Base-by-base conservation (phyloP, 2,329 filamentous ascomycete species). In the Ceratocystis albifundus region DNA sequence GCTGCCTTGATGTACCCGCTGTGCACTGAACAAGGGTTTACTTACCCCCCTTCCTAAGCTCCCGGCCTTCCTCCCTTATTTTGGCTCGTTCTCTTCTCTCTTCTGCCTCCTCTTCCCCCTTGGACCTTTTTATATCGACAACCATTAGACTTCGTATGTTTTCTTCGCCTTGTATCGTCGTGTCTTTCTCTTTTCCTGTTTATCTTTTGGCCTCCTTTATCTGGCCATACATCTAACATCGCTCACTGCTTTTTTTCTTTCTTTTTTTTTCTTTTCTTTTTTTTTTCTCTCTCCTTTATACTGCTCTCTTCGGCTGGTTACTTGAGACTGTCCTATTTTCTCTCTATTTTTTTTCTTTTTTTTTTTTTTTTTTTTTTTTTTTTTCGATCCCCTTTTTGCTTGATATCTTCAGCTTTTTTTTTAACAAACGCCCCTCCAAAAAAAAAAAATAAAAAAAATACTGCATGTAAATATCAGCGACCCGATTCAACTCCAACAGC, bases 341-440 rank as follows among this genome's bases (percentile, higher is more conserved):
- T 59, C 41, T 44, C n/a, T 36, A 1, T 30, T 3, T 30, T 30
- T 30, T 30, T 30, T n/a, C n/a, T n/a, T n/a, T n/a, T n/a, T n/a
- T n/a, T n/a, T 28, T 65, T 57, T 32, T 57, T 44, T 55, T 28
- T 45, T 65, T 45, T 25, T 57, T 32, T 57, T 36, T 25, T 15
- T 64, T 63, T 30, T 63, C 7, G n/a, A 46, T 30, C 17, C 17
- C 45, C 17, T 65, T 59, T 57, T 55, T 65, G 30, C 20, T 65
- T 53, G 22, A 57, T 46, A 44, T 63, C 44, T 63, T 63, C 61
- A 63, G 25, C 22, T 63, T 48, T 50, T 50, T 36, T 41, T 36
- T 36, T 15, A 41, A 25, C 48, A 7, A 20, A 20, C n/a, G n/a
- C 6, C 53, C 53, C 50, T 25, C 28, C 50, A 10, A 55, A 55